phyloP scores from a whole-genome alignment of 345 rosid species.

The Clausena lansium region DNA sequence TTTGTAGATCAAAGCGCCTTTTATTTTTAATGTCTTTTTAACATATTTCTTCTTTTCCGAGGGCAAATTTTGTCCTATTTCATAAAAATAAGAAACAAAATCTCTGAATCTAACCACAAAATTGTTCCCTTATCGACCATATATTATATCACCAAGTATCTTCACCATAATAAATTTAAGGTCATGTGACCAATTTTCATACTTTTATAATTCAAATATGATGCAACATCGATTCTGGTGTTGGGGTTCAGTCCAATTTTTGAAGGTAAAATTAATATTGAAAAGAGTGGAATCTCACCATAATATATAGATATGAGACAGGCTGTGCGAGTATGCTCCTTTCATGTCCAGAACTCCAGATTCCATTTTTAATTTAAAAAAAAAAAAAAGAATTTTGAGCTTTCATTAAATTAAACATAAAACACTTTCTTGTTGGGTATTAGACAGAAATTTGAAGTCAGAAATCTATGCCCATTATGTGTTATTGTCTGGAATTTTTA shows the following conservation, averaged over 20 bases:
- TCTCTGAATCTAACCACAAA: not conserved
- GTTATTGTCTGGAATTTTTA: constrained; percentile 31
- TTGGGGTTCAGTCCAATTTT: constrained; percentile 26
- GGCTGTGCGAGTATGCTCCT: constrained; percentile 23
- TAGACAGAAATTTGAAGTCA: constrained; percentile 13
- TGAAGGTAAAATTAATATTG: constrained; percentile 27
- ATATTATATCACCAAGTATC: not conserved
- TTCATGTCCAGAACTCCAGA: constrained; percentile 34
- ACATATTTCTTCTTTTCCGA: constrained; percentile 3
- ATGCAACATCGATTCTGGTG: constrained; percentile 39
- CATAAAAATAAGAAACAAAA: not conserved
- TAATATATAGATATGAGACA: constrained; percentile 19
- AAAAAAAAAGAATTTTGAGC: not conserved
- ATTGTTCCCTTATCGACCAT: not conserved
- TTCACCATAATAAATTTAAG: not conserved
- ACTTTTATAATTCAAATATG: not conserved
- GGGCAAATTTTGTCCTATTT: not conserved
- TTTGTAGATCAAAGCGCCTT: constrained; percentile 8
- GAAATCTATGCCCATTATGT: constrained; percentile 5
- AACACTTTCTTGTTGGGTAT: not conserved
- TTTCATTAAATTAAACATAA: constrained; percentile 13
- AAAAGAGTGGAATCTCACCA: constrained; percentile 31
- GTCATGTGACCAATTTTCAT: constrained; percentile 6
- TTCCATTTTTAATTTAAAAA: not conserved
- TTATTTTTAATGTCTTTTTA: not conserved